These are phyloP conservation scores for Pseudozyma tsukubaensis DNA, from an alignment of 1,284 basidiomycete genomes.

Conservation along the genomic window DNA sequence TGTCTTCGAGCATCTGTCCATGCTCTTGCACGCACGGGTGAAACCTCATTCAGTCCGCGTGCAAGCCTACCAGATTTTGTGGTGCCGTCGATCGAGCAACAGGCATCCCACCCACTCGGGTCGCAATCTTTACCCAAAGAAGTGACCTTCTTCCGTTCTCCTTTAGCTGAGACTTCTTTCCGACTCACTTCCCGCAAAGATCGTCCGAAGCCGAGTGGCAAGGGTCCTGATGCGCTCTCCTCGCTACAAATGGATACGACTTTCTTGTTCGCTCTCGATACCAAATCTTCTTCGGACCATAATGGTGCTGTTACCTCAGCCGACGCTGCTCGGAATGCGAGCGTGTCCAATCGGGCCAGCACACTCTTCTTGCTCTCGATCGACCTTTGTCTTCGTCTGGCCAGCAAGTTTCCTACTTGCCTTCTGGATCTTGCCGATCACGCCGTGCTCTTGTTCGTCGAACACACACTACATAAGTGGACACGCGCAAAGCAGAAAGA, in stretches of 20 bases:
- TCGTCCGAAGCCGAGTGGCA: conserved; percentile 35
- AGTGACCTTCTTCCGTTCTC: conserved; percentile 23
- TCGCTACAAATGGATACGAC: conserved; percentile 17
- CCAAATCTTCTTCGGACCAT: background rate
- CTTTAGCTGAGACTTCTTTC: conserved; percentile 16
- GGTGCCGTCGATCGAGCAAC: conserved; percentile 11
- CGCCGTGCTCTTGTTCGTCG: conserved; percentile 23
- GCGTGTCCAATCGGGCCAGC: conserved; percentile 14
- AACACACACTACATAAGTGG: conserved; percentile 38
- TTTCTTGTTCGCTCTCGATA: conserved; percentile 13
- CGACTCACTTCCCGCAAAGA: conserved; percentile 37
- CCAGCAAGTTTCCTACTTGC: conserved; percentile 17
- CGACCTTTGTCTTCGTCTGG: conserved; percentile 31
- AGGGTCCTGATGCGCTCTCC: conserved; percentile 20
- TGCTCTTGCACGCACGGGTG: conserved; percentile 38
- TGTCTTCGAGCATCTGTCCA: conserved; percentile 36
- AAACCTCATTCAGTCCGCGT: conserved; percentile 29
- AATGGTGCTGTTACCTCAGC: background rate
- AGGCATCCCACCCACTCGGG: background rate
- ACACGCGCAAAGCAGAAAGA: conserved; percentile 32
- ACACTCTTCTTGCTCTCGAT: conserved; percentile 29
- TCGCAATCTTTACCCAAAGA: background rate
- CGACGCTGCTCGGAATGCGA: background rate
- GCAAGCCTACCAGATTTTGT: conserved; percentile 40
- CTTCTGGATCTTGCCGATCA: conserved; percentile 34